phyloP scores from a whole-genome alignment of 768 basidiomycete genomes.

The Leccinum imitatum region DNA sequence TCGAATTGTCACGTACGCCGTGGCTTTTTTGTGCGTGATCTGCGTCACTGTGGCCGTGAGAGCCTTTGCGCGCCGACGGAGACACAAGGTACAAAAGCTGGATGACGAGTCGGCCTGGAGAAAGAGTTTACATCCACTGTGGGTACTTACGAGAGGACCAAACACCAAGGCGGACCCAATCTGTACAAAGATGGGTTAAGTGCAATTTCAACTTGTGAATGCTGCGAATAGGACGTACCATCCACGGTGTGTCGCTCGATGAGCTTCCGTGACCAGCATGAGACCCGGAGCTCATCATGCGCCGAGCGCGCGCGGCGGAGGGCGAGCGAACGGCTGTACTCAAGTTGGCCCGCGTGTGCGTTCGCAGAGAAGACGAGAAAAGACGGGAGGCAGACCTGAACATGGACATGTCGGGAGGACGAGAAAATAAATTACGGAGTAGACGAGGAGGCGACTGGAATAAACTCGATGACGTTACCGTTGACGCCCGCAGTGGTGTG shows the following conservation, averaged over 20 bases:
- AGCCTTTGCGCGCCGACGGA: slow-evolving; percentile 26
- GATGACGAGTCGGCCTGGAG: not conserved
- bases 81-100: slow-evolving; percentile 34
- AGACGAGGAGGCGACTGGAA: slow-evolving; percentile 5
- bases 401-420: slow-evolving; percentile 24
- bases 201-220: not conserved
- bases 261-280: slow-evolving; percentile 20
- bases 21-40: slow-evolving; percentile 22
- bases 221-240: slow-evolving; percentile 20
- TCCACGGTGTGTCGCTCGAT: slow-evolving; percentile 29
- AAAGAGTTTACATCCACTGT: not conserved
- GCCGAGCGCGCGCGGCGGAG: slow-evolving; percentile 19
- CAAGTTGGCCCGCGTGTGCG: slow-evolving; percentile 6
- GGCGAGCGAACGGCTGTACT: slow-evolving; percentile 13
- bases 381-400: slow-evolving; percentile 21
- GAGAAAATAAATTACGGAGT: slow-evolving; percentile 15
- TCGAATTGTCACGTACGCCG: slow-evolving; percentile 19
- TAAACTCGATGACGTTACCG: slow-evolving; percentile 31
- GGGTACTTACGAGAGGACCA: slow-evolving; percentile 29
- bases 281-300: slow-evolving; percentile 28
- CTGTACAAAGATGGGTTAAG: slow-evolving; percentile 11
- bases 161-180: slow-evolving; percentile 34
- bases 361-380: slow-evolving; percentile 19
- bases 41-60: slow-evolving; percentile 20
- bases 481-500: slow-evolving; percentile 17